Evolutionary conservation across 768 basidiomycete genomes (phyloP), one percentile per base, ranked within the genome.

Genomic region (Xerocomellus chrysenteron): DNA sequence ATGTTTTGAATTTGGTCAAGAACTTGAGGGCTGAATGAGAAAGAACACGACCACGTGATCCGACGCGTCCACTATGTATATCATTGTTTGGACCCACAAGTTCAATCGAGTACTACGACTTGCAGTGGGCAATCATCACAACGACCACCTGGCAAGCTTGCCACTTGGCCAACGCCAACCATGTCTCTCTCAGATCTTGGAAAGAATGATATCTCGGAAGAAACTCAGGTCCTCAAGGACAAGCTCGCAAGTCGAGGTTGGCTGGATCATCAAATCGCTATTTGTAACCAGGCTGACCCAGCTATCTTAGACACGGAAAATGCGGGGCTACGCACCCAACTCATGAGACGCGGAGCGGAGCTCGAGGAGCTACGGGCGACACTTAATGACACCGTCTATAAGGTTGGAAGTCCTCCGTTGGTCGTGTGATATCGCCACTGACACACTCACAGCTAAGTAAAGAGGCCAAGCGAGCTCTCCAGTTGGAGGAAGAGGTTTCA

Each of bases 401-500:
- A 78, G 73, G 76, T 77, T 9, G 37, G 43, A 40, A 16, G 49
- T 21, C 26, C 39, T 21, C 9, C 3, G n/a, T 51, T 37, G 24
- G 24, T 54, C 36, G 30, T 50, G 49, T 41, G 40, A 50, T 45
- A 33, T 30, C 28, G 12, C 32, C 5, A 26, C 47, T 62, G 51
- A 66, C 45, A 48, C 52, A 39, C 44, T 52, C 51, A 47, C 57
- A 89, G 87, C 73, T 89, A 48, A 77, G 77, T 43, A 67, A 70
- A 52, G 87, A 89, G 72, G 76, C 82, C 6, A 75, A 80, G 57
- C 83, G 82, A 30, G 80, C 76, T 16, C 67, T 86, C 43, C 72
- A 75, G 50, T 76, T 89, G 24, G 86, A 89, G 64, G 67, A 72
- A 1, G 77, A 80, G 32, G 74, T 83, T 21, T 70, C 69, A 9